Base-by-base conservation (phyloP, 495 filamentous ascomycete species). In the Talaromyces nanjingensis region DNA sequence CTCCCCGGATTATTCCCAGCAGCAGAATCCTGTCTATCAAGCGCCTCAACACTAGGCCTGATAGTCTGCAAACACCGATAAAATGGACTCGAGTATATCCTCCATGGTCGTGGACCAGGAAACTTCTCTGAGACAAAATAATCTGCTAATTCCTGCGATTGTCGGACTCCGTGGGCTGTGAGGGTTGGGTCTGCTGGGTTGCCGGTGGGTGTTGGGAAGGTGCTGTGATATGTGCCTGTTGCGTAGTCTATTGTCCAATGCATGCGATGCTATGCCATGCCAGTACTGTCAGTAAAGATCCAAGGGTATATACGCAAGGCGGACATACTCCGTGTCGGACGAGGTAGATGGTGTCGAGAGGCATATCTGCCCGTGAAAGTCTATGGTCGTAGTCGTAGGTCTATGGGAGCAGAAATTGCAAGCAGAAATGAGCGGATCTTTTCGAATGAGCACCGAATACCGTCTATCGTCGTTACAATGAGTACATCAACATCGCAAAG, bases 51-150 rank as follows among this genome's bases (percentile, higher is more conserved):
- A 24, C 85, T 83, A 0, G 93, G 92, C 60, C 76, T 71, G 49
- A 97, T 83, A 0, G 94, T 98, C 74, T 97, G 91, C 20, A 98
- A 77, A 72, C 94, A 98, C 61, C 94, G 85, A 74, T 96, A 98
- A 70, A 93, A 97, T 14, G 92, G 91, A 65, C 87, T 91, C 14
- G 82, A 87, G 78, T 96, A 97, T 68, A 97, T 77, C 2, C 77
- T 68, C 49, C 76, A 79, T n/a, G 77, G 77, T 60, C 85, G 81
- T 25, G 92, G 88, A 59, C 90, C 80, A 37, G 87, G 82, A 11
- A 91, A 89, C 24, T 86, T 72, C 4, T 88, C 70, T 4, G 72
- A 72, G n/a, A 73, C 52, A 25, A 97, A 75, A 54, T 91, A 81
- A 4, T 73, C 74, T 9, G 85, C 90, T 29, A 98, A 84, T 73